phyloP scores from a whole-genome alignment of 371 early-diverging fungal genomes.

The Mucor circinelloides region DNA sequence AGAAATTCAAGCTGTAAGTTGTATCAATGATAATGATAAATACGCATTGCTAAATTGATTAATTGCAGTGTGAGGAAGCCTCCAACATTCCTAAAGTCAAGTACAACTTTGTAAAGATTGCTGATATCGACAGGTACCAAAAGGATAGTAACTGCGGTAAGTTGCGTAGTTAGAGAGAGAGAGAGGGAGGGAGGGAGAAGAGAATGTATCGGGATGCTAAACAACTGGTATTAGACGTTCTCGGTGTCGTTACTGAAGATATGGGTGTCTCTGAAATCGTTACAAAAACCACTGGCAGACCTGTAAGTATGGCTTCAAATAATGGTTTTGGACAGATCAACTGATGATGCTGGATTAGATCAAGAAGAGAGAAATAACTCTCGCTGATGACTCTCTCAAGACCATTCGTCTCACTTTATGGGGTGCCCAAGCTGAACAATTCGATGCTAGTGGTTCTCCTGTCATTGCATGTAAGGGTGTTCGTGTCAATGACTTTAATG shows the following conservation, averaged over 20 bases:
- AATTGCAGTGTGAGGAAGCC: constrained; percentile 61
- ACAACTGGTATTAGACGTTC: constrained; percentile 58
- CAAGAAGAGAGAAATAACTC: constrained; percentile 80
- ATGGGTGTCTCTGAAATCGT: constrained; percentile 66
- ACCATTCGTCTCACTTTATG: constrained; percentile 88
- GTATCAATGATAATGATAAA: neutral
- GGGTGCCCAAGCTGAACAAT: constrained; percentile 83
- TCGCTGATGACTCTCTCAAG: constrained; percentile 81
- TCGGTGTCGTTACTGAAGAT: constrained; percentile 79
- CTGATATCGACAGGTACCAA: constrained; percentile 62
- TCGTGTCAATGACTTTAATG: constrained; percentile 87
- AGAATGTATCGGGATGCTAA: neutral
- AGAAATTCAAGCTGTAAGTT: constrained; percentile 61
- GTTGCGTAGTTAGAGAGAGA: neutral
- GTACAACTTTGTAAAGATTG: constrained; percentile 71
- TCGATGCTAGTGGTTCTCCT: constrained; percentile 51
- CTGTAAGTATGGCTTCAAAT: constrained; percentile 46
- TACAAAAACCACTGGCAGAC: constrained; percentile 67
- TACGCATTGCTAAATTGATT: neutral
- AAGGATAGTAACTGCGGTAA: constrained; percentile 71
- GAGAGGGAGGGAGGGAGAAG: too few relatives aligned
- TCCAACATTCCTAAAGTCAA: constrained; percentile 66
- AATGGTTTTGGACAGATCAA: neutral
- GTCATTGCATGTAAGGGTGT: constrained; percentile 85
- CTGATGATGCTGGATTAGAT: constrained; percentile 39